Evolutionary conservation across 148 eudicot species (phyloP).

Genomic region (Heliamphora exappendiculata): DNA sequence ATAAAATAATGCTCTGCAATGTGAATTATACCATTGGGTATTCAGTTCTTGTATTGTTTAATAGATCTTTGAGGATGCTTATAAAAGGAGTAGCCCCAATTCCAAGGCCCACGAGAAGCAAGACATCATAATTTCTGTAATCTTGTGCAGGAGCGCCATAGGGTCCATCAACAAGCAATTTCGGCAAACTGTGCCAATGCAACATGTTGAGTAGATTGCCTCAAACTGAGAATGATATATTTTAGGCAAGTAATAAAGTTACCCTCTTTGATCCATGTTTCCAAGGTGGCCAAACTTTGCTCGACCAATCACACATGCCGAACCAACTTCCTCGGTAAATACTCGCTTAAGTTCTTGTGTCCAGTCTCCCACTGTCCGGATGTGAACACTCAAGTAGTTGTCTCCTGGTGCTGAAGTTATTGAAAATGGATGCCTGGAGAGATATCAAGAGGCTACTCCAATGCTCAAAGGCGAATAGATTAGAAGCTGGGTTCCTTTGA

Average conservation of each 20-base stretch:
- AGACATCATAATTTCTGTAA: conserved; percentile 79
- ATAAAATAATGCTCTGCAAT: neutral
- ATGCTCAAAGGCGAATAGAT: conserved; percentile 1
- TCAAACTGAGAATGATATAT: neutral
- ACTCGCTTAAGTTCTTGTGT: conserved; percentile 71
- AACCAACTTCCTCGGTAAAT: conserved; percentile 48
- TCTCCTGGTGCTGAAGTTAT: conserved; percentile 97
- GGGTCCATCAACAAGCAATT: conserved; percentile 82
- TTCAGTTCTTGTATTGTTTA: conserved; percentile 55
- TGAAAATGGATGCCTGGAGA: conserved; percentile 93
- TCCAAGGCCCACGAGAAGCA: conserved; percentile 94
- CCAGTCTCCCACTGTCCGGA: conserved; percentile 89
- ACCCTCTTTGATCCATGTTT: conserved; percentile 54
- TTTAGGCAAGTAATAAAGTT: conserved; percentile 10
- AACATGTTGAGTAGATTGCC: neutral
- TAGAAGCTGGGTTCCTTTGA: neutral
- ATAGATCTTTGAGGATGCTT: conserved; percentile 78
- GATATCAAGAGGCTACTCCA: conserved; percentile 9
- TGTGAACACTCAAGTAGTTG: conserved; percentile 75
- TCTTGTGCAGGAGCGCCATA: conserved; percentile 98
- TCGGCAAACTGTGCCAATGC: conserved; percentile 55
- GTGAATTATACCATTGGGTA: conserved; percentile 37
- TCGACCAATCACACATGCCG: conserved; percentile 62
- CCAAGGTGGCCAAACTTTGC: conserved; percentile 50
- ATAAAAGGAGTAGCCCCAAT: conserved; percentile 98